Conservation (phyloP, 176 grass and related monocot species). For the Eleusine indica region DNA sequence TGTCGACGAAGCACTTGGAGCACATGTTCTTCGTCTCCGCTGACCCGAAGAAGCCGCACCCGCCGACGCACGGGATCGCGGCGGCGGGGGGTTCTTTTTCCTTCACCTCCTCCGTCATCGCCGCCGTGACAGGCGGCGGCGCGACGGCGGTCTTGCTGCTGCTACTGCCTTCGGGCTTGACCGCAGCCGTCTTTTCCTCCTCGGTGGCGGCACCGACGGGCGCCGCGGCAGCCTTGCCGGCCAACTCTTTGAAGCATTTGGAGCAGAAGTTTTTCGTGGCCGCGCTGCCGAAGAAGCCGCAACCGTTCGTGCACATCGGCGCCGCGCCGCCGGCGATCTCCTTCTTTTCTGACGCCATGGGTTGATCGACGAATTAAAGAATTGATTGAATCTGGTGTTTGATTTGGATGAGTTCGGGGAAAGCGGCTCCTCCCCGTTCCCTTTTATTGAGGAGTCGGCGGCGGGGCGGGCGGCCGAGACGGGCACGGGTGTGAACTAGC, state of each 20-base stretch:
- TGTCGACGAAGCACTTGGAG: slow-evolving; percentile 47
- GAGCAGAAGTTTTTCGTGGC: slow-evolving; percentile 48
- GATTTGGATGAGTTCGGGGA: too few species aligned
- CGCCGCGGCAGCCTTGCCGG: not conserved
- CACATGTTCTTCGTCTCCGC: slow-evolving; percentile 42
- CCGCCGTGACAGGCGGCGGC: not conserved
- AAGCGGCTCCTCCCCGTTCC: too few species aligned
- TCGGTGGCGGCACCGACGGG: not conserved
- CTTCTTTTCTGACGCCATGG: not conserved
- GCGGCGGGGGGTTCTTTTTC: not conserved
- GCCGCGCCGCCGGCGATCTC: not conserved
- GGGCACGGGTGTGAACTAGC: too few species aligned
- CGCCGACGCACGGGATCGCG: slow-evolving; percentile 25
- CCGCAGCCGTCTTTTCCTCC: not conserved
- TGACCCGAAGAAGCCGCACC: slow-evolving; percentile 56
- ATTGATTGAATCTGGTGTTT: too few species aligned
- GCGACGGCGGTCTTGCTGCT: not conserved
- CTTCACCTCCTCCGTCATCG: not conserved
- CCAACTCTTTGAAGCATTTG: slow-evolving; percentile 44
- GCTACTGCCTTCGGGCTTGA: not conserved
- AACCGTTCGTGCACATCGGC: slow-evolving; percentile 42
- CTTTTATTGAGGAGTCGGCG: too few species aligned
- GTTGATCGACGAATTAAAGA: too few species aligned
- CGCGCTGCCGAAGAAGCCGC: slow-evolving; percentile 52
- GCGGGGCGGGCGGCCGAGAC: too few species aligned